Conservation (phyloP, 345 rosid species). For the Hirschfeldia incana region DNA sequence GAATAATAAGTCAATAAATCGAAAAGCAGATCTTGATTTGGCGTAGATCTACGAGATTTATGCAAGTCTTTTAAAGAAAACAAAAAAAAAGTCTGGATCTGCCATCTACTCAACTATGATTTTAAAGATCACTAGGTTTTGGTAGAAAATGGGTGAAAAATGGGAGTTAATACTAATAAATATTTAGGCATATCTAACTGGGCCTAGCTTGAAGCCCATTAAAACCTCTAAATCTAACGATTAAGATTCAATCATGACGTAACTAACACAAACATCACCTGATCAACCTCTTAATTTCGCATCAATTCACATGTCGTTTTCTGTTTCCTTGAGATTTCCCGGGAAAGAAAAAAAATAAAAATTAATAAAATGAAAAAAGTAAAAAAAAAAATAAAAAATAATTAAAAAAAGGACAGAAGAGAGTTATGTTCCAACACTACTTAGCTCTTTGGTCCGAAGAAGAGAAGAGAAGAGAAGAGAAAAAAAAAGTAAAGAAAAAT, state of each 20-base stretch:
- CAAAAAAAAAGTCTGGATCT: neutral
- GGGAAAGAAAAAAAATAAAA: conserved; percentile 31
- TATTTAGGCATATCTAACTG: neutral
- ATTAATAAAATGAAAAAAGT: neutral
- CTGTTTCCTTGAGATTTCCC: conserved; percentile 43
- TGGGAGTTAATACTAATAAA: neutral
- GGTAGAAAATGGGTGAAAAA: conserved; percentile 10
- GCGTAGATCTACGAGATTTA: conserved; percentile 12
- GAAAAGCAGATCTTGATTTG: conserved; percentile 15
- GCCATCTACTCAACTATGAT: conserved; percentile 21
- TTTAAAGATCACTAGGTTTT: neutral
- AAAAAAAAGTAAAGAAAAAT: neutral
- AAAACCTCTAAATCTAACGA: neutral
- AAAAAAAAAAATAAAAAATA: neutral
- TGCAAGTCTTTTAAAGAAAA: neutral
- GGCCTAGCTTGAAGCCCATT: conserved; percentile 33
- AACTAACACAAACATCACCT: conserved; percentile 10
- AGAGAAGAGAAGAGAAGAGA: neutral
- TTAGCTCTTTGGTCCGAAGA: conserved; percentile 17
- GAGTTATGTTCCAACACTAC: neutral
- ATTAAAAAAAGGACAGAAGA: conserved; percentile 26
- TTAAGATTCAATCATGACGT: conserved; percentile 10
- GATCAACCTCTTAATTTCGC: conserved; percentile 27
- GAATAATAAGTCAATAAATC: neutral
- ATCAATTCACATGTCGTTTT: conserved; percentile 40